Conservation (phyloP, 1,139 yeast genomes). For the Blastobotrys raffinosifermentans region DNA sequence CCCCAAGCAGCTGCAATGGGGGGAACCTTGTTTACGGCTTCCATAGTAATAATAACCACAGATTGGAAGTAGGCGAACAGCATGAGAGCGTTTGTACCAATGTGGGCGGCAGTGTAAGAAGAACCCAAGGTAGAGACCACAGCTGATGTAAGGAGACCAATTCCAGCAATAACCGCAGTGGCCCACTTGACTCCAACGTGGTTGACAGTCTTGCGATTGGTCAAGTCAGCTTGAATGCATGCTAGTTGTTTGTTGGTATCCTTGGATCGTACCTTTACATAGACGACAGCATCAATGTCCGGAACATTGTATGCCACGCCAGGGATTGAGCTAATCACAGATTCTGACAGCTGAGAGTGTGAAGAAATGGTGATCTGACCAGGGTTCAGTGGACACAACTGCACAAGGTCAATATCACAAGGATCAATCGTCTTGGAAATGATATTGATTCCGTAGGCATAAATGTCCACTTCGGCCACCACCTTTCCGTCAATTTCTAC, state of each 20-base stretch:
- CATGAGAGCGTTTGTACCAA: conserved; percentile 90
- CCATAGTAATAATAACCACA: conserved; percentile 87
- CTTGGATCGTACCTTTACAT: conserved; percentile 54
- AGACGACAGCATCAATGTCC: conserved; percentile 88
- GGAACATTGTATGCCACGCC: conserved; percentile 85
- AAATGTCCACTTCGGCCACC: conserved; percentile 60
- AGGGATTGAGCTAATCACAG: conserved; percentile 57
- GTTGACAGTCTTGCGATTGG: conserved; percentile 88
- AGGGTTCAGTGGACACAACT: conserved; percentile 74
- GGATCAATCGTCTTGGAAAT: conserved; percentile 53
- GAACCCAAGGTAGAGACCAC: conserved; percentile 85
- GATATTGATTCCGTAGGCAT: conserved; percentile 77
- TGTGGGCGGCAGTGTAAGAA: conserved; percentile 91
- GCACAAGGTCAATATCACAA: conserved; percentile 48
- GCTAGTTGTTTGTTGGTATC: conserved; percentile 49
- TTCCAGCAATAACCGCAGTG: conserved; percentile 87
- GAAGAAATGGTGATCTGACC: conserved; percentile 78
- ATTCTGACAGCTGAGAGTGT: conserved; percentile 40
- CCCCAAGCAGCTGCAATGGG: conserved; percentile 98
- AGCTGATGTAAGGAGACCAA: conserved; percentile 84
- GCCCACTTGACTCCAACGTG: conserved; percentile 96
- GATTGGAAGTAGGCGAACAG: conserved; percentile 90
- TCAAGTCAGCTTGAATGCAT: conserved; percentile 80
- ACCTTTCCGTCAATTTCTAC: conserved; percentile 72
- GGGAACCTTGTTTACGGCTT: conserved; percentile 89